phyloP scores from a whole-genome alignment of 495 filamentous ascomycete species.

The Bathelium albidoporum region DNA sequence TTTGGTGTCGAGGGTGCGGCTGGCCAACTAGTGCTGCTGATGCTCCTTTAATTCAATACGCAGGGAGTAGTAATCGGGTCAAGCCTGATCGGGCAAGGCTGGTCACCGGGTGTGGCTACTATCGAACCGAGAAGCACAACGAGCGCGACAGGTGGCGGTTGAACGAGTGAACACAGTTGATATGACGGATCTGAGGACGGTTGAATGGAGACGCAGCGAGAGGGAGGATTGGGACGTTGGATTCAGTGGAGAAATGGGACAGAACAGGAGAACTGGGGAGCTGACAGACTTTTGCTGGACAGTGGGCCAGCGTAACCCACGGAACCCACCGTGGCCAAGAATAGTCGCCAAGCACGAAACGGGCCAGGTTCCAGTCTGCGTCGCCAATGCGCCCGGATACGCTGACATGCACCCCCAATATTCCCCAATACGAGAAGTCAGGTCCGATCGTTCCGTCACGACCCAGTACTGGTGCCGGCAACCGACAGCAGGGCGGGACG shows the following conservation, averaged over 20 bases:
- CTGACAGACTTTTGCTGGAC: background rate
- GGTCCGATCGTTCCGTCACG: background rate
- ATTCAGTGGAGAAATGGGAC: background rate
- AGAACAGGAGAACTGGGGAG: background rate
- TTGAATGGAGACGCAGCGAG: background rate
- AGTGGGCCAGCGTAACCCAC: background rate
- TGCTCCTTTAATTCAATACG: conserved; percentile 1
- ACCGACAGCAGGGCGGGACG: no score
- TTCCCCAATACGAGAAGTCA: background rate
- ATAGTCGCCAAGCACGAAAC: background rate
- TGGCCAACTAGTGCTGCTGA: background rate
- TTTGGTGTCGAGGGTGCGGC: background rate
- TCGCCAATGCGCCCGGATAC: background rate
- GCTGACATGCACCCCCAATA: background rate
- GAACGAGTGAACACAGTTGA: background rate
- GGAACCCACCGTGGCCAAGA: background rate
- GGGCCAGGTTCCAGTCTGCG: background rate
- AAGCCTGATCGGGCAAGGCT: background rate
- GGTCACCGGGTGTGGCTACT: background rate
- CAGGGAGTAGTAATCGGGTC: background rate
- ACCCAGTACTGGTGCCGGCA: background rate
- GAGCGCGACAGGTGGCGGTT: background rate
- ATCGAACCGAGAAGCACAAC: no score
- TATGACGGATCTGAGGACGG: background rate
- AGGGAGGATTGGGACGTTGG: background rate